phyloP scores from a whole-genome alignment of 2,329 filamentous ascomycete species.

The Phialophora chinensis region DNA sequence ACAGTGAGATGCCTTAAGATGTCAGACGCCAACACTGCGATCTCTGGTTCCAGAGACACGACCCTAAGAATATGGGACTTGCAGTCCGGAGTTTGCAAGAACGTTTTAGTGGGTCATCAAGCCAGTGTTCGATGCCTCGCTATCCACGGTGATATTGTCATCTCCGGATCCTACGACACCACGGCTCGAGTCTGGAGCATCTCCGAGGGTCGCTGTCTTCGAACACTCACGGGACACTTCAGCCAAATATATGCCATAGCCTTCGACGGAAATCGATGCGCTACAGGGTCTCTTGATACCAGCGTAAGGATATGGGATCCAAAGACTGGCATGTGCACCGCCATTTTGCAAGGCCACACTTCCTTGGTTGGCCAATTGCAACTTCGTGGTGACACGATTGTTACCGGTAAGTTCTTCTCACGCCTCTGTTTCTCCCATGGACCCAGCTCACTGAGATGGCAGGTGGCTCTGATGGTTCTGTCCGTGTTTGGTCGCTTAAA shows the following conservation, averaged over 20 bases:
- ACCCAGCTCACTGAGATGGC: not conserved
- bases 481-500: conserved; percentile 92
- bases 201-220: conserved; percentile 87
- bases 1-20: conserved; percentile 98
- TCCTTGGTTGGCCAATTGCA: conserved; percentile 95
- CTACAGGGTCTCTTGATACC: conserved; percentile 94
- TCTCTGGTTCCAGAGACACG: conserved; percentile 94
- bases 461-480: conserved; percentile 92
- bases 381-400: conserved; percentile 90
- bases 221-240: conserved; percentile 91
- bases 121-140: conserved; percentile 94
- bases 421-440: not conserved
- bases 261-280: conserved; percentile 91
- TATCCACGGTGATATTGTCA: conserved; percentile 93
- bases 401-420: conserved; percentile 60
- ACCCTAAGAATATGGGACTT: conserved; percentile 96
- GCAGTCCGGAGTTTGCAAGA: conserved; percentile 81
- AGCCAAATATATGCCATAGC: conserved; percentile 99
- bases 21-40: conserved; percentile 91
- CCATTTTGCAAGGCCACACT: conserved; percentile 94
- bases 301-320: conserved; percentile 98
- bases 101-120: conserved; percentile 91
- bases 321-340: conserved; percentile 81
- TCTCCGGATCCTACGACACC: conserved; percentile 98
- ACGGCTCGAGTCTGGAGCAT: conserved; percentile 98